phyloP scores from a whole-genome alignment of 352 stramenopile species.

The Phytophthora hybrid region DNA sequence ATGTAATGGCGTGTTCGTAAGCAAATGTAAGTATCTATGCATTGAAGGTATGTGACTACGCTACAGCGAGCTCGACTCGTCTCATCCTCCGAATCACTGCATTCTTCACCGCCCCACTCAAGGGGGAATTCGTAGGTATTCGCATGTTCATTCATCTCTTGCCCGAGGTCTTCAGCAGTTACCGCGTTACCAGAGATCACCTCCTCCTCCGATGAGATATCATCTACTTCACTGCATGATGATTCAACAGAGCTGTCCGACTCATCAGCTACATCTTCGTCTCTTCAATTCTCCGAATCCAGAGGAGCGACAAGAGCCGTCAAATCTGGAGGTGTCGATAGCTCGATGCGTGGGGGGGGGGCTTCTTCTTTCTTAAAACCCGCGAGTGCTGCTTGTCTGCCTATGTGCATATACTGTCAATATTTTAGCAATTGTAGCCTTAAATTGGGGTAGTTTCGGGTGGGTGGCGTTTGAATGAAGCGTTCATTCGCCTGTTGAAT shows the following conservation, averaged over 20 bases:
- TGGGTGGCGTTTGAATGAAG: slow-evolving; percentile 37
- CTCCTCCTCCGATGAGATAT: too few species aligned
- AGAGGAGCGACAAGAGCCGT: background rate
- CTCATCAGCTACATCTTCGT: background rate
- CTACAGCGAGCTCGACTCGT: too few species aligned
- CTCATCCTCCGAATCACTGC: too few species aligned
- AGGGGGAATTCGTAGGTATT: too few species aligned
- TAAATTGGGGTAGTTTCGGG: slow-evolving; percentile 20
- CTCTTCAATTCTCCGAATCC: background rate
- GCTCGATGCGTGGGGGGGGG: background rate
- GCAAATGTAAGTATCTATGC: too few species aligned
- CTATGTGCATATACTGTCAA: background rate
- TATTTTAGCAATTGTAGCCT: slow-evolving; percentile 10
- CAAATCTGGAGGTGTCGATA: background rate
- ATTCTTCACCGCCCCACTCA: too few species aligned
- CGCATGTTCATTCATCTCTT: too few species aligned
- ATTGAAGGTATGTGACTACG: too few species aligned
- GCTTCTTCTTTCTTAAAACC: slow-evolving; percentile 6
- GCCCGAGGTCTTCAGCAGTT: too few species aligned
- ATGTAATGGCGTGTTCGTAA: too few species aligned
- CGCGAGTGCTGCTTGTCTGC: slow-evolving; percentile 6
- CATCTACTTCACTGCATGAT: too few species aligned
- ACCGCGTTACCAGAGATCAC: too few species aligned
- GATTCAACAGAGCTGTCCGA: background rate
- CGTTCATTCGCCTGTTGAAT: slow-evolving; percentile 37